Evolutionary conservation across 2,329 filamentous ascomycete species (phyloP).

Genomic region (Purpureocillium lavendulum): DNA sequence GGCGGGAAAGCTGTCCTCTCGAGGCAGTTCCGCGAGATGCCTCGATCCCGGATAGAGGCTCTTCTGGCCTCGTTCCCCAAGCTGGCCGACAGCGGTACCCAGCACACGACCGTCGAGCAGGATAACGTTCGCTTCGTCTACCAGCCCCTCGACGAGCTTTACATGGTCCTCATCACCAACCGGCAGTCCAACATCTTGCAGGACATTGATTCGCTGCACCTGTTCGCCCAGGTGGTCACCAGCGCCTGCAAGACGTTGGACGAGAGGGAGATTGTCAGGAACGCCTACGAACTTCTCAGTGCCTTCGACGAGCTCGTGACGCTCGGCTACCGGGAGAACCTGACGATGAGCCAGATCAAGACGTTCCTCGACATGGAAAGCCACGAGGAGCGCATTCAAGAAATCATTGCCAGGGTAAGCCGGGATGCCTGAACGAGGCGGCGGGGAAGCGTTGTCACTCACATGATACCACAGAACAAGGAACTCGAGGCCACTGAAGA

Average conservation of each 20-base stretch:
- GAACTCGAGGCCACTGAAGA: constrained; percentile 97
- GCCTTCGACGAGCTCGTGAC: constrained; percentile 97
- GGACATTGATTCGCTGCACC: constrained; percentile 95
- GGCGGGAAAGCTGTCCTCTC: constrained; percentile 98
- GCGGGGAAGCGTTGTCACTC: constrained; percentile 10
- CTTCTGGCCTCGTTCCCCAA: constrained; percentile 96
- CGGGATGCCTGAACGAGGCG: constrained; percentile 14
- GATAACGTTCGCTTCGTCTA: constrained; percentile 99
- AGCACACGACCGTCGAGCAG: constrained; percentile 97
- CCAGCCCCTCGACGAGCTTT: constrained; percentile 96
- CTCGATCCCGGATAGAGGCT: constrained; percentile 90
- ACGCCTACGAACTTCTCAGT: constrained; percentile 92
- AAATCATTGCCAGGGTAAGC: constrained; percentile 81
- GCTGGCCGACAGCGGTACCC: constrained; percentile 88
- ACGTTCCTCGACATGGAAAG: constrained; percentile 99
- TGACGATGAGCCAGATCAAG: constrained; percentile 95
- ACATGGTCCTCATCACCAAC: constrained; percentile 99
- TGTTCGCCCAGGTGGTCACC: constrained; percentile 94
- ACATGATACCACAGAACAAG: constrained; percentile 63
- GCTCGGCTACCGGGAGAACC: constrained; percentile 89
- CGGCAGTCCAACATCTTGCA: constrained; percentile 98
- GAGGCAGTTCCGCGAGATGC: constrained; percentile 95
- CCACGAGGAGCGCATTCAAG: constrained; percentile 97
- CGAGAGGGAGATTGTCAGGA: constrained; percentile 88
- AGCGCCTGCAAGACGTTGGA: constrained; percentile 95